phyloP scores from a whole-genome alignment of 306 rosid species.

The Pterocarpus macrocarpus region DNA sequence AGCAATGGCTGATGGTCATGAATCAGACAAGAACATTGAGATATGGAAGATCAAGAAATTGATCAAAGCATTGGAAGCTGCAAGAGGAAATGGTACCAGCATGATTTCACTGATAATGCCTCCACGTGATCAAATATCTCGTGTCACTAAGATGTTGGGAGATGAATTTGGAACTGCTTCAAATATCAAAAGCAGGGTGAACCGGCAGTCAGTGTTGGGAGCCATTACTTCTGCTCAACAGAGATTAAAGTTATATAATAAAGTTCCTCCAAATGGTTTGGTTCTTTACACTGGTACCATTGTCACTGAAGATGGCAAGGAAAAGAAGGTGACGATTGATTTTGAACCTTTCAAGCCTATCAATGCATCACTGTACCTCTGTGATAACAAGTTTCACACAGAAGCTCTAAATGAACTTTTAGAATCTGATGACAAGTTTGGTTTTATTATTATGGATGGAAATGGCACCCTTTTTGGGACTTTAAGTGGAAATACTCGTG shows the following conservation, averaged over 20 bases:
- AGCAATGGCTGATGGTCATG: constrained; percentile 80
- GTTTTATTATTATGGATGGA: constrained; percentile 91
- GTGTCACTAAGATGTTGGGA: constrained; percentile 94
- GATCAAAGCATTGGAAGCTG: constrained; percentile 89
- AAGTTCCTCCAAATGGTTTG: constrained; percentile 91
- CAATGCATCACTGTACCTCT: constrained; percentile 88
- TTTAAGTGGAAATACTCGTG: constrained; percentile 87
- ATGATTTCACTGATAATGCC: constrained; percentile 97
- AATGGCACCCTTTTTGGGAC: constrained; percentile 94
- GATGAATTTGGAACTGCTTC: constrained; percentile 98
- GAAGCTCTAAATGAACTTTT: constrained; percentile 88
- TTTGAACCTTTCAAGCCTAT: constrained; percentile 93
- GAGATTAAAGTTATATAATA: constrained; percentile 84
- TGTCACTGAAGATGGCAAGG: constrained; percentile 92
- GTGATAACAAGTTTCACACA: constrained; percentile 91
- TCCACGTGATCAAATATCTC: constrained; percentile 89
- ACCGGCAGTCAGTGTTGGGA: constrained; percentile 85
- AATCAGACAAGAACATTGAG: constrained; percentile 91
- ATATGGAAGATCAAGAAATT: constrained; percentile 94
- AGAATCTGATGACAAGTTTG: constrained; percentile 94
- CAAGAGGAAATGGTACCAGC: constrained; percentile 93
- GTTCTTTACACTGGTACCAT: constrained; percentile 88
- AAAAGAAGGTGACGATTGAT: constrained; percentile 91
- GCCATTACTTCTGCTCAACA: constrained; percentile 95
- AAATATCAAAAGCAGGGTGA: constrained; percentile 90